Evolutionary conservation across 2,329 filamentous ascomycete species (phyloP).

Genomic region (Alternaria arborescens): DNA sequence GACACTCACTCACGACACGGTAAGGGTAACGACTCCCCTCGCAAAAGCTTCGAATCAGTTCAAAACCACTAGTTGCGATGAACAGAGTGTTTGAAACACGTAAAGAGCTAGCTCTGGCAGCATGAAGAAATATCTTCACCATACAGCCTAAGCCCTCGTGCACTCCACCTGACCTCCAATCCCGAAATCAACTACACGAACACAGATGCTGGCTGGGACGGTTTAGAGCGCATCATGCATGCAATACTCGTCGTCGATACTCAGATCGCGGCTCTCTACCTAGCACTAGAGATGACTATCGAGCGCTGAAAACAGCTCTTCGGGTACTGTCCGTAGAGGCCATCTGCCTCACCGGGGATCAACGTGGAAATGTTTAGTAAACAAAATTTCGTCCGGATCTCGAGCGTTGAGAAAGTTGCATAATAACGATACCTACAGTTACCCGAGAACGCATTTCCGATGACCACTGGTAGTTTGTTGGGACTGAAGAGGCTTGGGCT

Average conservation of each 20-base stretch:
- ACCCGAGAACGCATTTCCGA: conserved; percentile 46
- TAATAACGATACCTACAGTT: conserved; percentile 18
- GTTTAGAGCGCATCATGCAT: conserved; percentile 30
- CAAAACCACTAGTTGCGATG: background rate
- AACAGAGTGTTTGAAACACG: background rate
- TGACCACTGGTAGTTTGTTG: conserved; percentile 48
- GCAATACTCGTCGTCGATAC: conserved; percentile 20
- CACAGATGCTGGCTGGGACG: conserved; percentile 20
- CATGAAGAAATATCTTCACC: background rate
- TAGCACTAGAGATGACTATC: conserved; percentile 29
- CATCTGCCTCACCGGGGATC: conserved; percentile 40
- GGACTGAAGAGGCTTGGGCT: conserved; percentile 43
- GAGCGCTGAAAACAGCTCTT: conserved; percentile 50
- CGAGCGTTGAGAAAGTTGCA: background rate
- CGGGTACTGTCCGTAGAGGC: conserved; percentile 43
- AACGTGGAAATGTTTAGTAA: conserved; percentile 40
- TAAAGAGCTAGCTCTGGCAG: background rate
- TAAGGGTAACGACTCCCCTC: background rate
- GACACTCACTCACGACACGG: background rate
- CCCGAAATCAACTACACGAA: background rate
- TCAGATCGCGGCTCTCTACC: conserved; percentile 25
- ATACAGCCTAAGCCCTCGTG: background rate
- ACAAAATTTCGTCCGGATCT: background rate
- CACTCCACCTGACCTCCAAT: background rate
- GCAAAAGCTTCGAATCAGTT: background rate